Percentiles rank a stretch among this genome's conserved stretches.
These are phyloP conservation scores for Trichoderma koningii DNA, from an alignment of 2,329 filamentous ascomycete species.

Conservation along the genomic window DNA sequence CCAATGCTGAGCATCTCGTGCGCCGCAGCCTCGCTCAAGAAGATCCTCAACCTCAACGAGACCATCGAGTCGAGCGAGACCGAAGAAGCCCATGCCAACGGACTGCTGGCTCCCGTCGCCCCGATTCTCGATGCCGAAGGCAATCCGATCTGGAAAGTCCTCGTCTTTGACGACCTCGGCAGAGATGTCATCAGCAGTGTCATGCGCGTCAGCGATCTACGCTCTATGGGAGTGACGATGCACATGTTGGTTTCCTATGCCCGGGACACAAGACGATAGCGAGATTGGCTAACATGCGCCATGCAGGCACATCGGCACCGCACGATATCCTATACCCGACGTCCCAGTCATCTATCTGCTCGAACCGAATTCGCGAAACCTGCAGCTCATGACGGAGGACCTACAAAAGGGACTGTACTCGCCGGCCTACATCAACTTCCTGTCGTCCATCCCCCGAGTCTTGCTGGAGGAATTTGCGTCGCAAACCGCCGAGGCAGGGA, in stretches of 20 bases:
- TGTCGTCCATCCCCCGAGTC: constrained; percentile 86
- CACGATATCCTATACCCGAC: constrained; percentile 88
- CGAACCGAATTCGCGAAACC: constrained; percentile 80
- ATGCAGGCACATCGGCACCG: constrained; percentile 73
- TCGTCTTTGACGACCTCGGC: constrained; percentile 90
- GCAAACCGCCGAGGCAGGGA: constrained; percentile 80
- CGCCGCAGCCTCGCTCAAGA: constrained; percentile 79
- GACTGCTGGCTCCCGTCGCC: constrained; percentile 67
- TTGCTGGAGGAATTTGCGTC: constrained; percentile 93
- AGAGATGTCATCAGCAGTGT: constrained; percentile 97
- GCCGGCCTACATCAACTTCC: constrained; percentile 94
- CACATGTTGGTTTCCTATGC: constrained; percentile 66
- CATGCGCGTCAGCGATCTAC: constrained; percentile 86
- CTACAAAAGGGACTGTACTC: constrained; percentile 86
- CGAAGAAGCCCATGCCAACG: constrained; percentile 65
- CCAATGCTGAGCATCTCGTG: not conserved
- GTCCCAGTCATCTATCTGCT: constrained; percentile 96
- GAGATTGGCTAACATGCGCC: constrained; percentile 11
- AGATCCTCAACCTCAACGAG: constrained; percentile 93
- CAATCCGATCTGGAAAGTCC: constrained; percentile 94
- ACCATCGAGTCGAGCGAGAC: constrained; percentile 60
- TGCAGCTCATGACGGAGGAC: constrained; percentile 81
- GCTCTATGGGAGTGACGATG: constrained; percentile 93
- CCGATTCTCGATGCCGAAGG: constrained; percentile 83
- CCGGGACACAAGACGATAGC: not conserved